Percentiles rank a stretch among this genome's conserved stretches.
phyloP scores from a whole-genome alignment of 805 yeast species.

The Lipomyces japonicus region DNA sequence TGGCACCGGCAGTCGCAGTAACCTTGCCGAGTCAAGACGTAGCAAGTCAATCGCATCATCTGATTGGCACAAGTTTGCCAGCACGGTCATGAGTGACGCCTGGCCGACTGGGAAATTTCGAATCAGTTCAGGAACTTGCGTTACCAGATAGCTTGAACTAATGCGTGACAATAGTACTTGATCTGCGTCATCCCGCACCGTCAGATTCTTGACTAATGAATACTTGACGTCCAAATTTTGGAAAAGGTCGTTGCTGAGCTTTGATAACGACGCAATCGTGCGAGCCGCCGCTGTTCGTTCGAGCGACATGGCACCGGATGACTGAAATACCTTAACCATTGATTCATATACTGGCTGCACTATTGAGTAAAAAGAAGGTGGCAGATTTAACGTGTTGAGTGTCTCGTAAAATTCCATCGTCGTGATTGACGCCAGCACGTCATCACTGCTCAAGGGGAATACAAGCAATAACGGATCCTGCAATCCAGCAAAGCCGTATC shows the following conservation, averaged over 20 bases:
- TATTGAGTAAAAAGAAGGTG: slow-evolving; percentile 15
- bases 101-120: slow-evolving; percentile 13
- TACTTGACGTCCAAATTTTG: slow-evolving; percentile 5
- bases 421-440: slow-evolving; percentile 13
- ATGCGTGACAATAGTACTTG: slow-evolving; percentile 8
- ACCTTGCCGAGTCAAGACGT: slow-evolving; percentile 5
- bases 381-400: slow-evolving; percentile 13
- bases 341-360: slow-evolving; percentile 9
- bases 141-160: slow-evolving; percentile 18
- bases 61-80: slow-evolving; percentile 10
- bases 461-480: slow-evolving; percentile 8
- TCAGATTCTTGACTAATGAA: slow-evolving; percentile 6
- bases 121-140: slow-evolving; percentile 11
- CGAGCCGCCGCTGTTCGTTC: slow-evolving; percentile 21
- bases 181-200: slow-evolving; percentile 20
- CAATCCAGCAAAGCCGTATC: slow-evolving; percentile 13
- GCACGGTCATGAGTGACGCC: slow-evolving; percentile 9
- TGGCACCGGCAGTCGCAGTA: slow-evolving; percentile 25
- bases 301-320: slow-evolving; percentile 2
- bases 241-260: slow-evolving; percentile 10
- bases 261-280: slow-evolving; percentile 13
- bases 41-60: slow-evolving; percentile 7
- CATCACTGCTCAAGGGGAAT: slow-evolving; percentile 11
- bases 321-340: slow-evolving; percentile 8
- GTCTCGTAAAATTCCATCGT: slow-evolving; percentile 23